Conservation (phyloP, 164 flowering plant species). For the Litsea cubeba region DNA sequence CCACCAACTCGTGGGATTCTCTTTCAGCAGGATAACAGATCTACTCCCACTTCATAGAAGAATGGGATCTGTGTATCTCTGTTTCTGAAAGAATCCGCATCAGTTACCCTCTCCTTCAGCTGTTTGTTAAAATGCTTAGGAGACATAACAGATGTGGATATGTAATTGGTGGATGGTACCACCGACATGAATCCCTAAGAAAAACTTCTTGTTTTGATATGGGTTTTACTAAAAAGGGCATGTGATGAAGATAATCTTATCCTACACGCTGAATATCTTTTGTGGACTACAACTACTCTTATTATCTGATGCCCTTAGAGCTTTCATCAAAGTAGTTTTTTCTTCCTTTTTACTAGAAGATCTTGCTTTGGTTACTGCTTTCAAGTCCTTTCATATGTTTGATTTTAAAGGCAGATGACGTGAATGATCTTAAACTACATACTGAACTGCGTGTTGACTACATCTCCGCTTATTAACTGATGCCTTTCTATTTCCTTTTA, state of each 20-base stretch:
- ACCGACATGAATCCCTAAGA: constrained; percentile 26
- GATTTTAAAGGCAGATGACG: not conserved
- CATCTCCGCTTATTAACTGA: too few species aligned
- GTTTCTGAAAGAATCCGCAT: constrained; percentile 22
- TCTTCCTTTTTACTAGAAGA: not conserved
- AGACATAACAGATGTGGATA: constrained; percentile 54
- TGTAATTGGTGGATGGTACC: constrained; percentile 43
- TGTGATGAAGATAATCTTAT: constrained; percentile 33
- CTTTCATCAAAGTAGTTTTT: not conserved
- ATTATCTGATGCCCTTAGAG: constrained; percentile 50
- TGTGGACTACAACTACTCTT: constrained; percentile 47
- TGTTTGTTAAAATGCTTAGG: constrained; percentile 19
- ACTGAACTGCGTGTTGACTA: too few species aligned
- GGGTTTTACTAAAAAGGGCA: constrained; percentile 4
- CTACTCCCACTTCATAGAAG: too few species aligned
- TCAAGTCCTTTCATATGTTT: too few species aligned
- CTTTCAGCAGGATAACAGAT: too few species aligned
- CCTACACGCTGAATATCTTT: constrained; percentile 48
- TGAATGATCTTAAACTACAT: not conserved
- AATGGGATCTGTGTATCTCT: too few species aligned
- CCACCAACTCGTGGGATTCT: too few species aligned
- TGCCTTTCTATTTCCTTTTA: not conserved
- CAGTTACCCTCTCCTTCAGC: constrained; percentile 48
- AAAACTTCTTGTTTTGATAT: not conserved
- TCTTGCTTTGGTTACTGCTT: not conserved